Evolutionary conservation across 768 basidiomycete species (phyloP), one percentile per base, ranked within the genome.

Genomic region (Arthromyces matolae): DNA sequence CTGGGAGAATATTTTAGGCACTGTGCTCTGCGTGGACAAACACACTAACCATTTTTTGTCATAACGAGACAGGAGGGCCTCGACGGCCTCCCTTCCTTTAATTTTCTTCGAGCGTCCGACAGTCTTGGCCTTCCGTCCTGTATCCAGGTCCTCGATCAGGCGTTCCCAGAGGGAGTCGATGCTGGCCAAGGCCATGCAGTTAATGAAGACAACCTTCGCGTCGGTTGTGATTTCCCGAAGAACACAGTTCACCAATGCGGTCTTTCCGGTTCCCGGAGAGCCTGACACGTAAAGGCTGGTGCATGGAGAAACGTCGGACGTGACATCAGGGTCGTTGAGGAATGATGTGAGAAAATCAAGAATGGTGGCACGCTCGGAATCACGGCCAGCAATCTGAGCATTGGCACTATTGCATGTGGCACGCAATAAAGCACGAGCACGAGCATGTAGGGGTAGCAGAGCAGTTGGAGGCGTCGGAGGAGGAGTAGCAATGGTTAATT

Each of bases 201-300:
- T 93, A 55, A 91, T 66, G 43, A 75, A 70, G 34, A 84, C 62
- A 10, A 83, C 67, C 53, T 71, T 75, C 35, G 79, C 61, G n/a
- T 71, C 69, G 7, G 69, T 56, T 20, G 71, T 64, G 22, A 77
- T 53, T 7, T 68, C 64, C 16, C 64, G 64, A 18, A 93, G 63
- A 23, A 90, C 68, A 4, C 82, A 71, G 57, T 85, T 84, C 22
- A 93, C 79, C 3, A 95, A 71, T 0, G 90, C 92, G 1, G 90
- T 94, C 70, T 95, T 94, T 16, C 92, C 92, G 3, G 91, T 92
- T 1, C 94, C 95, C 3, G 93, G 93, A 1, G 91, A 81, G 8
- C 95, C 95, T 8, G 93, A 94, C 43, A 97, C 84, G 64, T 94
- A 97, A 49, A 95, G 72, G 34, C 79, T 75, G 8, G 79, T 71